These are phyloP conservation scores for Pythium dissotocum DNA, from an alignment of 352 stramenopile species.

Conservation along the genomic window DNA sequence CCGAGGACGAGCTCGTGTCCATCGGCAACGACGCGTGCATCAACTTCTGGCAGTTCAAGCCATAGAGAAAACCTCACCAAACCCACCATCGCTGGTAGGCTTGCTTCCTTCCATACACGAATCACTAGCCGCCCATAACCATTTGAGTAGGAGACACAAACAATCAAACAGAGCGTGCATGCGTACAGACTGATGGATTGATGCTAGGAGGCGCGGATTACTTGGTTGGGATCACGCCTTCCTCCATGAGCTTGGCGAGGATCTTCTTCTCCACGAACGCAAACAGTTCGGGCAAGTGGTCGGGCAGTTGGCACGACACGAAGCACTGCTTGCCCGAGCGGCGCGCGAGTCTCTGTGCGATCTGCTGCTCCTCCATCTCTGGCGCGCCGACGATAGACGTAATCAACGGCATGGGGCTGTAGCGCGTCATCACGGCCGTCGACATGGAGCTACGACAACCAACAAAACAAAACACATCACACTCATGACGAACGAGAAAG, in stretches of 20 bases:
- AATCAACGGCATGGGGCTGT: constrained; percentile 79
- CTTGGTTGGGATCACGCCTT: constrained; percentile 41
- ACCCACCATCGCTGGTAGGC: neutral
- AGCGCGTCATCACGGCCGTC: constrained; percentile 73
- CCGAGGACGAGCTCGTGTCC: constrained; percentile 73
- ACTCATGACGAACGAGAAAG: neutral
- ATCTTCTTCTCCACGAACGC: constrained; percentile 72
- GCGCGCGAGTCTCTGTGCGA: constrained; percentile 69
- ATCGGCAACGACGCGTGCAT: constrained; percentile 82
- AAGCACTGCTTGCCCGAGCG: constrained; percentile 74
- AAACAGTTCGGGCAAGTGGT: constrained; percentile 71
- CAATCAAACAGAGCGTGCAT: constrained; percentile 5
- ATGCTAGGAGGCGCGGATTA: neutral
- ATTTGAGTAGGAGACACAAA: neutral
- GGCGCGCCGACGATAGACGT: constrained; percentile 66
- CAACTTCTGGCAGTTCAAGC: constrained; percentile 70
- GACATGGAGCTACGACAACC: constrained; percentile 56
- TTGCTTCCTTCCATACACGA: neutral
- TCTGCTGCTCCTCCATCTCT: constrained; percentile 81
- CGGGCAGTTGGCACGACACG: constrained; percentile 77
- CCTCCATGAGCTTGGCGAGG: constrained; percentile 45
- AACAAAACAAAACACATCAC: neutral
- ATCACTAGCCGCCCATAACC: neutral
- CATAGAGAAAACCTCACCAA: constrained; percentile 10
- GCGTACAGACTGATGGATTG: neutral